phyloP scores from a whole-genome alignment of 2,329 filamentous ascomycete genomes.

The Drechmeria coniospora region DNA sequence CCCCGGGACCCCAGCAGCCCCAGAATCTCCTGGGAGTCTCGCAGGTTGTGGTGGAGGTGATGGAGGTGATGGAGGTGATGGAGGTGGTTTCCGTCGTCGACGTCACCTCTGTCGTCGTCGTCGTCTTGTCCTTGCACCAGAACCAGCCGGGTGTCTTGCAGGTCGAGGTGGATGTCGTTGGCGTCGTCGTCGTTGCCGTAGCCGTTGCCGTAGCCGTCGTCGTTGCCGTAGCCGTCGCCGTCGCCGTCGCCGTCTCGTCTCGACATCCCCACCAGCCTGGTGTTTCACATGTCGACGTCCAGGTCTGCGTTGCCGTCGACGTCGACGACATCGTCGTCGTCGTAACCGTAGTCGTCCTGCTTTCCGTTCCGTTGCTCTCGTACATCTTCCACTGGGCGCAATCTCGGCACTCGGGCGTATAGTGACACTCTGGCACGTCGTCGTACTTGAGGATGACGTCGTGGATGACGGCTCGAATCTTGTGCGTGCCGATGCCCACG shows the following conservation, averaged over 20 bases:
- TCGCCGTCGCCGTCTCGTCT: slow-evolving; percentile 43
- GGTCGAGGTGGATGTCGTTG: slow-evolving; percentile 34
- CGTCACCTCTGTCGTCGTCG: slow-evolving; percentile 19
- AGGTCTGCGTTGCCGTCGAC: slow-evolving; percentile 49
- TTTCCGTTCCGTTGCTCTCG: slow-evolving; percentile 76
- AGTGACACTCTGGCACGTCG: slow-evolving; percentile 57
- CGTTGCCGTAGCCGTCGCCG: slow-evolving; percentile 18
- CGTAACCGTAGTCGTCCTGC: slow-evolving; percentile 49
- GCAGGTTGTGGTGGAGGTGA: slow-evolving; percentile 24
- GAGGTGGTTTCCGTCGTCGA: slow-evolving; percentile 14
- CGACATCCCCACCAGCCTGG: slow-evolving; percentile 84
- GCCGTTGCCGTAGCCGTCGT: slow-evolving; percentile 30
- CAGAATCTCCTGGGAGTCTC: slow-evolving; percentile 39
- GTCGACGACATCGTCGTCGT: slow-evolving; percentile 43
- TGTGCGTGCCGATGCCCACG: slow-evolving; percentile 79
- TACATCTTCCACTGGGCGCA: slow-evolving; percentile 92
- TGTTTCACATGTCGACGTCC: slow-evolving; percentile 78
- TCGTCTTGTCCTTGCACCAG: slow-evolving; percentile 39
- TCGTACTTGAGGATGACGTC: slow-evolving; percentile 80
- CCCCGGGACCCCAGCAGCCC: slow-evolving; percentile 33
- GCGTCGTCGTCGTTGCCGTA: slow-evolving; percentile 22
- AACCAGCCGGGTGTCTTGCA: slow-evolving; percentile 52
- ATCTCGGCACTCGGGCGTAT: slow-evolving; percentile 70
- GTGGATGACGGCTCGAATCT: slow-evolving; percentile 74
- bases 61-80: slow-evolving; percentile 16